Base-by-base conservation (phyloP, 495 filamentous ascomycete genomes). In the Usnea hakonensis region DNA sequence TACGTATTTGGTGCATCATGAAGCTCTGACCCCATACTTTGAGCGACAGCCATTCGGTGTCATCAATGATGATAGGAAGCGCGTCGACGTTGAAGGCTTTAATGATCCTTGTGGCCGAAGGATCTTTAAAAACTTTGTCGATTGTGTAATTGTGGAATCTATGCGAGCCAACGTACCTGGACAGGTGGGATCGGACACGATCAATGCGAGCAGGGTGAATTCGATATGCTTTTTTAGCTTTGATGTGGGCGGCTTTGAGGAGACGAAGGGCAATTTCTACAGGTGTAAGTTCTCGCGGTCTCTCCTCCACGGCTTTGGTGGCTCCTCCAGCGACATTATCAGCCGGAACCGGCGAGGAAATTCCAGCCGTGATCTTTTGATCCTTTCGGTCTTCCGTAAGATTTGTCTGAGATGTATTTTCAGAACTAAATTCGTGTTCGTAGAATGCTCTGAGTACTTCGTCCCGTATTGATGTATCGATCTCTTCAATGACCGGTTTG, bases 1-100 rank as follows among this genome's bases (percentile, higher is more conserved):
- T 97, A 63, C 94, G 88, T 73, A 98, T 98, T 74, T 98, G 94
- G 72, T 98, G 94, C 94, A 98, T 98, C 94, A 98, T 98, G 80
- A 98, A 98, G 62, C 87, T 91, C 74, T 98, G 94, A 0, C 94
- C 94, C 73, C 97, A 95, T 21, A 98, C 90, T 67, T 95, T 95
- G 59, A 97, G 78, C 32, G 88, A 93, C 10, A 98, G 81, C 94
- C 94, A 98, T 75, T 98, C 87, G 19, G 90, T 95, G 71, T 90
- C 87, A 65, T 91, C 82, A 72, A 95, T 94, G 60, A 89, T 78
- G 63, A 97, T 85, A 1, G 92, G 92, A 32, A 81, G 77, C 0
- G 77, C 70, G 65, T 87, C 82, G 35, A 87, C 83, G 38, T 85
- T 76, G 80, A 97, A 98, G 3, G 90, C 90, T 66, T 88, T 91